Base-by-base conservation (phyloP, 2,329 filamentous ascomycete species). In the Stachybotrys chlorohalonatus region DNA sequence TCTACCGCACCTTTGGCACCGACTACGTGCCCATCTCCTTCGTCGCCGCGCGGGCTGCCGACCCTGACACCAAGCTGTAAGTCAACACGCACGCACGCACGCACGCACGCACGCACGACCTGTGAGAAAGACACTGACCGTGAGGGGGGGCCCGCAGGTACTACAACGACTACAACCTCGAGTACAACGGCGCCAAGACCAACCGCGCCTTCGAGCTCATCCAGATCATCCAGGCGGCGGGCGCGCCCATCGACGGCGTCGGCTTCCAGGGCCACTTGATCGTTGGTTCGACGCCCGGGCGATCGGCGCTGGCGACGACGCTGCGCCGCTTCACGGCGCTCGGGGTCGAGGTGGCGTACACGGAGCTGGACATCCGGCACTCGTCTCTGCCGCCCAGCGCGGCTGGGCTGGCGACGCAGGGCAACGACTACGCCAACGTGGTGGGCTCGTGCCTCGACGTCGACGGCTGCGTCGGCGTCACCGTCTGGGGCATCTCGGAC, bases 221-320 rank as follows among this genome's bases (percentile, higher is more conserved):
- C 55, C 63, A 71, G 56, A 67, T 74, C 30, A 59, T 81, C 52
- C 69, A 77, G 60, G 61, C 67, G 5, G 72, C 76, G 7, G 77
- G 79, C 13, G 74, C 76, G n/a, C 77, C 76, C 55, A 83, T 86
- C 58, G 79, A 86, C 58, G 83, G 83, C 53, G 75, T 86, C 6
- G 83, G 84, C 13, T 71, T 85, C 60, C 82, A 87, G 64, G 76
- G 71, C 7, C 84, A 87, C 66, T 76, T 85, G 52, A 78, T 81
- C 54, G 78, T 80, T 7, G 79, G 81, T 60, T 61, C 64, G n/a
- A 74, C 78, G 1, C 77, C 81, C 0, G 67, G 64, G 47, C 73
- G 75, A 58, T 67, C 70, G 42, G 67, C 70, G 11, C 71, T 79
- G 49, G 69, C 70, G 36, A 69, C 71, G 0, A 73, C 75, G 13